These are phyloP conservation scores for Pleurotus ostreatus DNA, from an alignment of 768 basidiomycete genomes.

Conservation along the genomic window DNA sequence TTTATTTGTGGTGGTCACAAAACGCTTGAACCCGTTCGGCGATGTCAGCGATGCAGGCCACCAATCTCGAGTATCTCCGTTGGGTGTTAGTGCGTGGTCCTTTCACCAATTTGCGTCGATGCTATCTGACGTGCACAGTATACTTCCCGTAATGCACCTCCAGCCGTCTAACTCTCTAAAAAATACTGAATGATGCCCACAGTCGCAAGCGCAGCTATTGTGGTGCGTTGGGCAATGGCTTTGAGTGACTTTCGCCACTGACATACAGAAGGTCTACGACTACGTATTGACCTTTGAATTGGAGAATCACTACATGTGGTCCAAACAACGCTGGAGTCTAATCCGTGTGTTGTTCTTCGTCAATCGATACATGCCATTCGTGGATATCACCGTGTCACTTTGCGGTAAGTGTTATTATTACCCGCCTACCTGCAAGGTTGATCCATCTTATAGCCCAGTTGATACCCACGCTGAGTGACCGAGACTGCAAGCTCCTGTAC, in stretches of 20 bases:
- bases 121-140: too few species aligned
- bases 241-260: not conserved
- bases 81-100: too few species aligned
- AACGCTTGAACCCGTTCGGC: too few species aligned
- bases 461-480: not conserved
- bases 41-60: too few species aligned
- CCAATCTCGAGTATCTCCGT: too few species aligned
- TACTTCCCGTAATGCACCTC: too few species aligned
- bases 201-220: not conserved
- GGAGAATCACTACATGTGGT: not conserved
- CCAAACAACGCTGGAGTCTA: not conserved
- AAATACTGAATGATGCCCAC: not conserved
- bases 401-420: not conserved
- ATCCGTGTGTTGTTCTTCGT: not conserved
- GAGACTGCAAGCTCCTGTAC: not conserved
- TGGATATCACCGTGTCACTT: not conserved
- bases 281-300: not conserved
- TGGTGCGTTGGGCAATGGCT: not conserved
- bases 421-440: not conserved
- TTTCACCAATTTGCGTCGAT: too few species aligned
- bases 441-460: not conserved
- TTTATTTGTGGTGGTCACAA: too few species aligned
- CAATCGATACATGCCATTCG: not conserved
- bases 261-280: not conserved
- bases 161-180: too few species aligned